Percentiles rank a stretch among this genome's conserved stretches.
phyloP scores from a whole-genome alignment of 768 basidiomycete genomes.

The Cystofilobasidium capitatum region DNA sequence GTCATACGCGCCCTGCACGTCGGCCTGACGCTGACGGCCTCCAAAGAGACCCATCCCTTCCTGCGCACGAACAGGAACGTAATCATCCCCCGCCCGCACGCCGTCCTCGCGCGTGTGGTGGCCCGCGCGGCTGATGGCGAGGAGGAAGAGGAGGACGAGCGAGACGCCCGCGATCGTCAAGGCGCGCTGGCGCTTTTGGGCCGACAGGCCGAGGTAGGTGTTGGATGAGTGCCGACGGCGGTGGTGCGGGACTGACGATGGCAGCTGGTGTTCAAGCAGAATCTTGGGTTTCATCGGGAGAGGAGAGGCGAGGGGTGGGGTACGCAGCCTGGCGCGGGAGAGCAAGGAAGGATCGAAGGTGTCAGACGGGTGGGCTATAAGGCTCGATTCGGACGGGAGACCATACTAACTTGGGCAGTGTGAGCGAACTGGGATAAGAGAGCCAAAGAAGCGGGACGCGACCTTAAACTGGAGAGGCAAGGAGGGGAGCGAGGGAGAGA shows the following conservation, averaged over 20 bases:
- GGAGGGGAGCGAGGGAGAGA: too few relatives aligned
- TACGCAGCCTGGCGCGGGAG: too few relatives aligned
- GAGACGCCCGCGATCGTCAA: neutral
- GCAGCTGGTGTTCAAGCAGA: conserved; percentile 1
- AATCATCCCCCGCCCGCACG: neutral
- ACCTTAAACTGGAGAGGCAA: too few relatives aligned
- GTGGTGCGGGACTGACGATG: neutral
- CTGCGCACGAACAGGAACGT: neutral
- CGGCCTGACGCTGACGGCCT: neutral
- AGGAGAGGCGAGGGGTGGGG: too few relatives aligned
- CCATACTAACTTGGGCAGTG: too few relatives aligned
- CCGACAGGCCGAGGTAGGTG: conserved; percentile 1
- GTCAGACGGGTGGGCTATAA: too few relatives aligned
- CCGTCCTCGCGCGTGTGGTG: neutral
- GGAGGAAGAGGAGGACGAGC: neutral
- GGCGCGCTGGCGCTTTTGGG: neutral
- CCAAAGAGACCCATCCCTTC: neutral
- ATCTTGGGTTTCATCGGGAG: too few relatives aligned
- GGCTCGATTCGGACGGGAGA: too few relatives aligned
- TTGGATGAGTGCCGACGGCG: neutral
- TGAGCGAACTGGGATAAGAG: too few relatives aligned
- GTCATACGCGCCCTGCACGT: conserved; percentile 2
- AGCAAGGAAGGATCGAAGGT: too few relatives aligned
- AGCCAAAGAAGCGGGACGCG: too few relatives aligned
- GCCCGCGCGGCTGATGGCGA: neutral